Percentiles rank a stretch among this genome's conserved stretches.
These are phyloP conservation scores for Neopestalotiopsis sp. DNA, from an alignment of 2,329 filamentous ascomycete genomes.

Conservation along the genomic window DNA sequence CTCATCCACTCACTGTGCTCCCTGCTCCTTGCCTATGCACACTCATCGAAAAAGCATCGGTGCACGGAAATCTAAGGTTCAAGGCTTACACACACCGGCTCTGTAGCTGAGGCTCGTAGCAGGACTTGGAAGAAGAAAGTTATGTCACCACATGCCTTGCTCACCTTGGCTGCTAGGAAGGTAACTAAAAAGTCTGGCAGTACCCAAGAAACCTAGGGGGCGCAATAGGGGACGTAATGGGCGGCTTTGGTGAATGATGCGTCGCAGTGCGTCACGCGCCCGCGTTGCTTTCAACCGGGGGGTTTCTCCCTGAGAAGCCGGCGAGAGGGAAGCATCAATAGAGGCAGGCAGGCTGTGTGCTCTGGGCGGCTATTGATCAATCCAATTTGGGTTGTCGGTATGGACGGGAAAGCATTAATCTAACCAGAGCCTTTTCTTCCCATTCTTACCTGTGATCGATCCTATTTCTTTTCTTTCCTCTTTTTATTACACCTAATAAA, in stretches of 20 bases:
- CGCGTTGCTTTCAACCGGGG: neutral
- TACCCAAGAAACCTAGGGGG: neutral
- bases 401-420: neutral
- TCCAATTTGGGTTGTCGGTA: too few species aligned
- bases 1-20: neutral
- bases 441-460: neutral
- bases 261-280: slow-evolving; percentile 12
- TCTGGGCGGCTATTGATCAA: neutral
- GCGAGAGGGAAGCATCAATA: neutral
- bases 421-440: neutral
- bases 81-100: neutral
- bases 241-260: neutral
- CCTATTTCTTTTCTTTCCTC: neutral
- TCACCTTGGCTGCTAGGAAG: neutral
- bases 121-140: neutral
- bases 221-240: neutral
- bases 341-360: neutral
- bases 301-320: neutral
- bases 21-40: neutral
- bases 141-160: too few species aligned
- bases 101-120: neutral
- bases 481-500: neutral
- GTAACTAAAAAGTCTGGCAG: neutral
- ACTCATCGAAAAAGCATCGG: neutral
- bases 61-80: neutral